A percentile compares a stretch with the other conserved stretches of the same genome.
phyloP scores from a whole-genome alignment of 2,329 filamentous ascomycete genomes.

The Epichloe bromicola region DNA sequence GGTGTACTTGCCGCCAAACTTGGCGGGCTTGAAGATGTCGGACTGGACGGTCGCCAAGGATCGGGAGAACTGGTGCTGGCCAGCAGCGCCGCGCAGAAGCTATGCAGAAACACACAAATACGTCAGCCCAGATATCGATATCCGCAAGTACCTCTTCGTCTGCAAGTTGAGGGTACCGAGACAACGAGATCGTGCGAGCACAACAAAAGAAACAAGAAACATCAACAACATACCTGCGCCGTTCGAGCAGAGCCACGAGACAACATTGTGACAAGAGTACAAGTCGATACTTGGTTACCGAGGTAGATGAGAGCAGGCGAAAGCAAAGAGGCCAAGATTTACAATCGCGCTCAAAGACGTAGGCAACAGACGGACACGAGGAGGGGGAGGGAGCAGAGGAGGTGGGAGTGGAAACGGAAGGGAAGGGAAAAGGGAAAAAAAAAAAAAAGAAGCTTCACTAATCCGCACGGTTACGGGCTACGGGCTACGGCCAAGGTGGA shows the following conservation, averaged over 20 bases:
- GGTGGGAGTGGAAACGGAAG: neutral
- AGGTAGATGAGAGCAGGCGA: conserved; percentile 1
- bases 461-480: too few species aligned
- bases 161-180: neutral
- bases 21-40: conserved; percentile 98
- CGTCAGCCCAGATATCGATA: neutral
- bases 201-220: neutral
- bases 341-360: neutral
- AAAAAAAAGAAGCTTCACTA: conserved; percentile 1
- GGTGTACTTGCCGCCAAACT: conserved; percentile 99
- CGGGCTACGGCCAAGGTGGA: neutral
- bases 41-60: conserved; percentile 72
- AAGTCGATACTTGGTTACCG: neutral
- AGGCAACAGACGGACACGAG: neutral
- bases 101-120: conserved; percentile 13
- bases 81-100: conserved; percentile 40
- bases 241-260: conserved; percentile 43
- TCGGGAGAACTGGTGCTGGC: conserved; percentile 32
- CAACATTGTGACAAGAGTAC: conserved; percentile 33
- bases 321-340: neutral
- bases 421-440: neutral
- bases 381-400: neutral
- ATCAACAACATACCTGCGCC: conserved; percentile 38
- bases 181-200: neutral
- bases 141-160: neutral